phyloP scores from a whole-genome alignment of 306 rosid species.

The Cicer judaicum region DNA sequence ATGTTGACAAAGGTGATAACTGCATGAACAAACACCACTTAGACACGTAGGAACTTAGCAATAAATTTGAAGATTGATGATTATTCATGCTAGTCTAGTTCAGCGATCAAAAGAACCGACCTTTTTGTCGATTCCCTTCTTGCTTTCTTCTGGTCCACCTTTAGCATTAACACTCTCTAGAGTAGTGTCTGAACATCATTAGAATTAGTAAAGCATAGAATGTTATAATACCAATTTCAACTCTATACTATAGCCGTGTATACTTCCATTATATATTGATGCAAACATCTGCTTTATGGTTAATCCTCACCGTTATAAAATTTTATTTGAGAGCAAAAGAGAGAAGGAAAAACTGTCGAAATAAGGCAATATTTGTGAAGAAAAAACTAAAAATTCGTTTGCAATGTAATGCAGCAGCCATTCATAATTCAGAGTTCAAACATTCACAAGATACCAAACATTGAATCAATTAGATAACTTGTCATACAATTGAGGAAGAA shows the following conservation, averaged over 20 bases:
- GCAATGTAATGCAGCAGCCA: neutral
- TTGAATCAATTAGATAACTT: slow-evolving; percentile 14
- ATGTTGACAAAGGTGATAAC: slow-evolving; percentile 82
- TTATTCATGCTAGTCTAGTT: slow-evolving; percentile 13
- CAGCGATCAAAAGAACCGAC: slow-evolving; percentile 49
- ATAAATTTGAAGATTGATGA: slow-evolving; percentile 15
- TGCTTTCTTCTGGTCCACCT: slow-evolving; percentile 57
- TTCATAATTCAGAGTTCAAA: slow-evolving; percentile 19
- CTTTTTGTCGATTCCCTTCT: slow-evolving; percentile 66
- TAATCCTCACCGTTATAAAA: neutral
- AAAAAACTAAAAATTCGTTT: neutral
- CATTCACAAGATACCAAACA: slow-evolving; percentile 10
- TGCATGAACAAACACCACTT: slow-evolving; percentile 56
- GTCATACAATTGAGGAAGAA: slow-evolving; percentile 3
- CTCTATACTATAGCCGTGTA: neutral
- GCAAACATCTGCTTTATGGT: neutral
- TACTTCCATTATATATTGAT: neutral
- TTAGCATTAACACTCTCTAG: slow-evolving; percentile 53
- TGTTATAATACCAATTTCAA: neutral
- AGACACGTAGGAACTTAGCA: slow-evolving; percentile 30
- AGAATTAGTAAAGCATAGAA: slow-evolving; percentile 32
- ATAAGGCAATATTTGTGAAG: slow-evolving; percentile 8
- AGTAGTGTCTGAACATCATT: slow-evolving; percentile 49
- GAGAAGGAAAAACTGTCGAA: neutral
- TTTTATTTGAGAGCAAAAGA: neutral